Percentiles rank a stretch among this genome's conserved stretches.
These are phyloP conservation scores for Teratosphaeria nubilosa DNA, from an alignment of 2,329 filamentous ascomycete species.

Conservation along the genomic window DNA sequence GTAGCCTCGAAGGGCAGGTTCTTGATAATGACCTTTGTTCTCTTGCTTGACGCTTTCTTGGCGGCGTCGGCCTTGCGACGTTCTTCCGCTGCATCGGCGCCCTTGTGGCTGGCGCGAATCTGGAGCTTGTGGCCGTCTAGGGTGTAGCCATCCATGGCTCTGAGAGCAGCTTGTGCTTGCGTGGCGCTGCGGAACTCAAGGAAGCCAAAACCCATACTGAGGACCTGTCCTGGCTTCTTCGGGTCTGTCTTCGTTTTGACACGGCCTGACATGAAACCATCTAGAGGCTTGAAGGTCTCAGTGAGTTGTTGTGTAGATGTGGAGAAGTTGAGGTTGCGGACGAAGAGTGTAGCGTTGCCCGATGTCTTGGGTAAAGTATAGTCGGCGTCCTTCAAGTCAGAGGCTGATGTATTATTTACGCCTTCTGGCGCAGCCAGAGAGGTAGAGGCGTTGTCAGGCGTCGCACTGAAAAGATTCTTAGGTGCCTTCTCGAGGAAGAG, in stretches of 20 bases:
- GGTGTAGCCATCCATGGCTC: slow-evolving; percentile 77
- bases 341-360: slow-evolving; percentile 59
- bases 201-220: slow-evolving; percentile 98
- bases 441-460: slow-evolving; percentile 4
- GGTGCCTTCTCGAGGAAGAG: slow-evolving; percentile 92
- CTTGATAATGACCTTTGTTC: slow-evolving; percentile 94
- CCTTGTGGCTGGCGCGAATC: slow-evolving; percentile 79
- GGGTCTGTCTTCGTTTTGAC: slow-evolving; percentile 91
- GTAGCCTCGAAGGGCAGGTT: slow-evolving; percentile 93
- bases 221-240: slow-evolving; percentile 75
- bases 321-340: slow-evolving; percentile 87
- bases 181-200: slow-evolving; percentile 72
- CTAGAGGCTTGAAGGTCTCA: slow-evolving; percentile 68
- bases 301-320: slow-evolving; percentile 69
- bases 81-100: slow-evolving; percentile 78
- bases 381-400: slow-evolving; percentile 56
- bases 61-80: slow-evolving; percentile 70
- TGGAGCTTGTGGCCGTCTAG: slow-evolving; percentile 81
- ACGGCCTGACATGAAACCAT: slow-evolving; percentile 78
- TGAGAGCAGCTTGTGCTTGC: slow-evolving; percentile 68
- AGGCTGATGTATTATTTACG: slow-evolving; percentile 52
- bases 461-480: slow-evolving; percentile 58
- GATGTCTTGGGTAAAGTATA: slow-evolving; percentile 49
- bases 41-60: slow-evolving; percentile 65
- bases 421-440: slow-evolving; percentile 20